Percentiles rank a stretch among this genome's conserved stretches.
phyloP scores from a whole-genome alignment of 2,329 filamentous ascomycete species.

The Gyromitra esculenta region DNA sequence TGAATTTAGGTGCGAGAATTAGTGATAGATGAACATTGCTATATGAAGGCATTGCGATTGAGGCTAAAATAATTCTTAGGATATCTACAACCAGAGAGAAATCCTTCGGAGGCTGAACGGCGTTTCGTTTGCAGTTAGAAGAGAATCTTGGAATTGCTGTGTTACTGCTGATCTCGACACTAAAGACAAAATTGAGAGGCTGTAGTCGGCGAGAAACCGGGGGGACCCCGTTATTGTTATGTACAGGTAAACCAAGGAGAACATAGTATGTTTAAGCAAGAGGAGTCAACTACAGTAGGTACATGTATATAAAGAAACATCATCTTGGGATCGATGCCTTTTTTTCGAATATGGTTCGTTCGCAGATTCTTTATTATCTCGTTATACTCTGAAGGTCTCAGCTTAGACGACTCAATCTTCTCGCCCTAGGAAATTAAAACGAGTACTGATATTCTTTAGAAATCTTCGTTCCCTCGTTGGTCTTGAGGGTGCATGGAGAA shows the following conservation, averaged over 20 bases:
- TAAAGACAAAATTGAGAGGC: too few relatives aligned
- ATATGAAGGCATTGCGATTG: background rate
- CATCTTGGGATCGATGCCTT: background rate
- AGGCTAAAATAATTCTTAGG: background rate
- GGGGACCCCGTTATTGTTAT: background rate
- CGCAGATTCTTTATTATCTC: background rate
- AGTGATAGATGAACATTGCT: background rate
- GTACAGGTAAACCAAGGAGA: background rate
- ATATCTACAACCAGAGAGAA: background rate
- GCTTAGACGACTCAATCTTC: background rate
- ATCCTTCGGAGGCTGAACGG: too few relatives aligned
- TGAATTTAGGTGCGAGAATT: background rate
- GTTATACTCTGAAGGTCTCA: background rate
- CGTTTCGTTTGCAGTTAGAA: too few relatives aligned
- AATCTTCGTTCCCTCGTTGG: background rate
- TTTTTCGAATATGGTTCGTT: background rate
- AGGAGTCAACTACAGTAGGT: background rate
- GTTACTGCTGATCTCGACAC: too few relatives aligned
- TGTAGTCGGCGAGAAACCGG: too few relatives aligned
- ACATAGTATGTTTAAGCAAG: background rate
- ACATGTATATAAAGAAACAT: background rate
- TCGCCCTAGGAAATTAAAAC: background rate
- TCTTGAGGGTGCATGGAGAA: background rate
- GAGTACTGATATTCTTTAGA: background rate
- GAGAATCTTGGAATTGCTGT: too few relatives aligned